These are phyloP conservation scores for Flaveria floridana DNA, from an alignment of 140 eudicot genomes.

Conservation along the genomic window DNA sequence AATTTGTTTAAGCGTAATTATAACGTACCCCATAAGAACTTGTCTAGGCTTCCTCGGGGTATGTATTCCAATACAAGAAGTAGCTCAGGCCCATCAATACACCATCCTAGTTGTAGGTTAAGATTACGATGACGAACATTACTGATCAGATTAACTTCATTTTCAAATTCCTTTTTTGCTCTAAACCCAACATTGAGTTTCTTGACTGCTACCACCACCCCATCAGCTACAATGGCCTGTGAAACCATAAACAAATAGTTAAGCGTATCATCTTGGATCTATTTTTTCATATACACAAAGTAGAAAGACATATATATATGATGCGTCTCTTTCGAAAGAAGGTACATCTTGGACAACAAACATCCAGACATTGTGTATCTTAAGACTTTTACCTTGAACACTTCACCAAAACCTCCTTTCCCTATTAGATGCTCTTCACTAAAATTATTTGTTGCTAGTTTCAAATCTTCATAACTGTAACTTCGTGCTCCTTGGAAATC, in stretches of 20 bases:
- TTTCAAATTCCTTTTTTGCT: slow-evolving; percentile 53
- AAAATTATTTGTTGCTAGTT: slow-evolving; percentile 48
- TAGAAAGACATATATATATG: background rate
- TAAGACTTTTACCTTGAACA: slow-evolving; percentile 44
- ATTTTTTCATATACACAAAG: background rate
- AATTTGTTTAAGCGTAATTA: background rate
- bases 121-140: slow-evolving; percentile 64
- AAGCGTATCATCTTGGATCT: background rate
- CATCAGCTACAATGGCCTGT: slow-evolving; percentile 52
- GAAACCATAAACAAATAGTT: background rate
- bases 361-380: background rate
- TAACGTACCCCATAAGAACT: slow-evolving; percentile 47
- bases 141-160: slow-evolving; percentile 52
- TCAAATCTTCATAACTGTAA: slow-evolving; percentile 49
- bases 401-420: slow-evolving; percentile 65
- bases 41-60: slow-evolving; percentile 62
- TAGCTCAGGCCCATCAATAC: slow-evolving; percentile 50
- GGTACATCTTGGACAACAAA: background rate
- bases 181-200: slow-evolving; percentile 38
- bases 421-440: slow-evolving; percentile 50
- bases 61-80: slow-evolving; percentile 60
- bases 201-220: slow-evolving; percentile 53
- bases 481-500: slow-evolving; percentile 41
- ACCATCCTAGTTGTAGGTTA: slow-evolving; percentile 49
- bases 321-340: background rate